Evolutionary conservation across 2,329 filamentous ascomycete species (phyloP), one percentile per base, ranked within the genome.

Genomic region (Talaromyces rugulosus): DNA sequence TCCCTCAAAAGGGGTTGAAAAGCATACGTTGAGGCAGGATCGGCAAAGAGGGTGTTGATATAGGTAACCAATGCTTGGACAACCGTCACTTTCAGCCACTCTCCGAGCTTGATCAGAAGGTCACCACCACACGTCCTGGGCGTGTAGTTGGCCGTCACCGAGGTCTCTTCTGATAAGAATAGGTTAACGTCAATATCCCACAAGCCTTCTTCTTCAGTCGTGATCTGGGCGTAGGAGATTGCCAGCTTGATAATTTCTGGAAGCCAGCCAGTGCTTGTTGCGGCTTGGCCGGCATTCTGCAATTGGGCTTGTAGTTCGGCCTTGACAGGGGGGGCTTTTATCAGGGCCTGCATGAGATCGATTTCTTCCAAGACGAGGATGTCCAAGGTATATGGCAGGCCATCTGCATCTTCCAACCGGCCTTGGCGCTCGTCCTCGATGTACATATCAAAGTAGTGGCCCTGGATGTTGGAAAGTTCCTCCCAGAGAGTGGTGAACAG

Each of bases 151-250:
- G 93, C 91, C 12, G 92, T 96, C 18, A 97, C 90, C 2, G 92
- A 94, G 1, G 92, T 94, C 78, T 98, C 94, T 76, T 99, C 95
- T 0, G 92, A 94, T 54, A 99, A 83, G 76, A 96, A 99, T 2
- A 99, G 85, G 62, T 96, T 98, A 67, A 96, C 90, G 75, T 99
- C 95, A 65, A 97, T 92, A 68, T 97, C 92, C 95, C 95, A 99
- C 9, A 99, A 79, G 7, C 91, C 92, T 77, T 97, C 92, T 72
- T 98, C 95, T 74, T 99, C 95, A 31, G 87, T 88, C 1, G 90
- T 93, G 68, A 99, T 96, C 66, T 94, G 91, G 12, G 92, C 89
- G 76, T 96, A 98, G 1, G 88, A 87, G 23, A 92, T 87, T 9
- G 92, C 86, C 66, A 97, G 84, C 73, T 89, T 90, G 86, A 97